These are phyloP conservation scores for Thymus mandschuricus DNA, from an alignment of 257 asterid genomes.

Conservation along the genomic window DNA sequence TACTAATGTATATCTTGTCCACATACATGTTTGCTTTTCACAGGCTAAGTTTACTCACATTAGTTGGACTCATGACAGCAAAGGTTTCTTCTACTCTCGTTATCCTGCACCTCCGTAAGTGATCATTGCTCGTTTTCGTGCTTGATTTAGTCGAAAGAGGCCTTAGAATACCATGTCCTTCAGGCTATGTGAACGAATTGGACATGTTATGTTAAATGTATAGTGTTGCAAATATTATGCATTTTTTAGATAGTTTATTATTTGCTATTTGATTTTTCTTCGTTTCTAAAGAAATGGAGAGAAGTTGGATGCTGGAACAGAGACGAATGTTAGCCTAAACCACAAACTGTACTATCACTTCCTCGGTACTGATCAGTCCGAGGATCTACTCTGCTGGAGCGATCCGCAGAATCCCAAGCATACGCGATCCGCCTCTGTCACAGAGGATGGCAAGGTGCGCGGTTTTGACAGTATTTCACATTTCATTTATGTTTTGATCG, in stretches of 20 bases:
- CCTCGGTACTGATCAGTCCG: slow-evolving; percentile 80
- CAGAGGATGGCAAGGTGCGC: slow-evolving; percentile 85
- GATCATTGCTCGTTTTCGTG: background rate
- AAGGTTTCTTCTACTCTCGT: slow-evolving; percentile 92
- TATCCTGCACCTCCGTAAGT: slow-evolving; percentile 86
- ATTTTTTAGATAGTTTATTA: background rate
- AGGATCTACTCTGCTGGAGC: slow-evolving; percentile 84
- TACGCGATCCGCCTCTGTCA: slow-evolving; percentile 62
- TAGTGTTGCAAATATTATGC: too few species aligned
- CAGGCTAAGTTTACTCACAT: slow-evolving; percentile 82
- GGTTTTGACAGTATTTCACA: background rate
- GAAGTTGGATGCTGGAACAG: slow-evolving; percentile 83
- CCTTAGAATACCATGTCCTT: background rate
- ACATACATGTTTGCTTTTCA: slow-evolving; percentile 4
- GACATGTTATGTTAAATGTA: background rate
- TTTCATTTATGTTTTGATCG: background rate
- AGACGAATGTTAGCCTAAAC: slow-evolving; percentile 68
- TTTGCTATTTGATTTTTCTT: slow-evolving; percentile 17
- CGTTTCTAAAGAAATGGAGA: slow-evolving; percentile 56
- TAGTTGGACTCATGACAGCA: slow-evolving; percentile 88
- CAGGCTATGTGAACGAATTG: background rate
- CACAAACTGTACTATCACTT: slow-evolving; percentile 86
- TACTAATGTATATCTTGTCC: background rate
- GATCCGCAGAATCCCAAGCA: slow-evolving; percentile 82
- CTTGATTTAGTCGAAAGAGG: background rate